Evolutionary conservation across 768 basidiomycete genomes (phyloP), one percentile per base, ranked within the genome.

Genomic region (Lentinus brumalis): DNA sequence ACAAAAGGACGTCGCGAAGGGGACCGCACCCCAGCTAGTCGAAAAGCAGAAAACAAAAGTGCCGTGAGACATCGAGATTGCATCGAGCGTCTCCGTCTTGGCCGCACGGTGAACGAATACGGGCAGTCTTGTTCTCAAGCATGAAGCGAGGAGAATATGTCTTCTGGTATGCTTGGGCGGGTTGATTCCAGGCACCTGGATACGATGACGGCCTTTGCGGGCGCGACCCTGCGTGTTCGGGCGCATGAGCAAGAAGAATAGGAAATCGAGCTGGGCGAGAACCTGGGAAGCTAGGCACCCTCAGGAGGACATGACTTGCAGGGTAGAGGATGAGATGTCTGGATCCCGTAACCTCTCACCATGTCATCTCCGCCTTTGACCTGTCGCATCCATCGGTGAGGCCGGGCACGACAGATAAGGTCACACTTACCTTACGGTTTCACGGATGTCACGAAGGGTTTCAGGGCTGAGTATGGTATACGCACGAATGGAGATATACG

Each of bases 71-170:
- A 40, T 53, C 39, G 52, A 53, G 52, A 53, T 51, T n/a, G 21
- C 1, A 35, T 7, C 21, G 35, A 21, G 52, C 52, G 52, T 26
- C 39, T 41, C 10, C 18, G 32, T n/a, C 16, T 11, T n/a, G 18
- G 52, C 52, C 52, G 18, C 26, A 18, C 40, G 38, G 52, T 38
- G n/a, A 38, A 53, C 52, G 38, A 11, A 53, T 53, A n/a, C 41
- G 52, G 52, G 21, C 38, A 32, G 39, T 53, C n/a, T 53, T 53
- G 52, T 53, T 26, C 52, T 38, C 52, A 38, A 2, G 52, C 46
- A 49, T 26, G 21, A 9, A 4, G 18, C 4, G 26, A 49, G 46
- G 42, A 10, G 42, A 44, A 14, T 44, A 16, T 21, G n/a, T 45
- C 21, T 16, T 45, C n/a, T 16, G 9, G 7, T 21, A 45, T 16